Evolutionary conservation across 805 yeast genomes (phyloP), one percentile per base, ranked within the genome.

Genomic region (Ogataea saltuana): DNA sequence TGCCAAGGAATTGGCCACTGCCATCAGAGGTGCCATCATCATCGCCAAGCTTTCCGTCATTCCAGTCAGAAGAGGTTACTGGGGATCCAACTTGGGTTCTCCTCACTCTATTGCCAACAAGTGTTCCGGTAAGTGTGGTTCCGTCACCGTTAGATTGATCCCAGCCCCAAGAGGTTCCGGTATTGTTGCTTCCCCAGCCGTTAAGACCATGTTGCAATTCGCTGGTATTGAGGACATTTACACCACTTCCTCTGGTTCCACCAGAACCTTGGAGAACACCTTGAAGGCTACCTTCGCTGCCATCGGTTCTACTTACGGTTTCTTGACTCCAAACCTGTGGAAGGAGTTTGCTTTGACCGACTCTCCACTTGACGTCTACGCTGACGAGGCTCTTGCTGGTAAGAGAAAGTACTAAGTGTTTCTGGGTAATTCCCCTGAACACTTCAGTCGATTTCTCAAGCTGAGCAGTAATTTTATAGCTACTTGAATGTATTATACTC

Each of bases 141-240:
- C 98, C 76, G 98, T 93, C 70, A 74, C 85, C 56, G 97, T 91
- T 63, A 89, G 99, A 84, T 84, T 93, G 72, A 90, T 93, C 71
- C 99, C 99, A 76, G 99, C 99, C 62, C 98, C 99, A 84, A 93
- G 99, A 84, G 99, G 99, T 91, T 89, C 96, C 74, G 98, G 97
- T 86, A 88, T 93, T 71, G 97, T 93, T 65, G 99, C 99, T 70
- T 93, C 99, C 64, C 98, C 99, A 74, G 97, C 96, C 63, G 98
- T 93, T 74, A 91, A 90, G 87, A 89, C 89, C 80, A 84, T 93
- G 76, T 80, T 93, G 80, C 96, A 91, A 81, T 87, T 93, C 73
- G 99, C 97, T 70, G 99, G 99, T 88, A 84, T 93, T 74, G 96
- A 91, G 80, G 99, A 93, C 78, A 96, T 93, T 68, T 93, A 90